Evolutionary conservation across 768 basidiomycete genomes (phyloP), one percentile per base, ranked within the genome.

Genomic region (Ramaria rubella): DNA sequence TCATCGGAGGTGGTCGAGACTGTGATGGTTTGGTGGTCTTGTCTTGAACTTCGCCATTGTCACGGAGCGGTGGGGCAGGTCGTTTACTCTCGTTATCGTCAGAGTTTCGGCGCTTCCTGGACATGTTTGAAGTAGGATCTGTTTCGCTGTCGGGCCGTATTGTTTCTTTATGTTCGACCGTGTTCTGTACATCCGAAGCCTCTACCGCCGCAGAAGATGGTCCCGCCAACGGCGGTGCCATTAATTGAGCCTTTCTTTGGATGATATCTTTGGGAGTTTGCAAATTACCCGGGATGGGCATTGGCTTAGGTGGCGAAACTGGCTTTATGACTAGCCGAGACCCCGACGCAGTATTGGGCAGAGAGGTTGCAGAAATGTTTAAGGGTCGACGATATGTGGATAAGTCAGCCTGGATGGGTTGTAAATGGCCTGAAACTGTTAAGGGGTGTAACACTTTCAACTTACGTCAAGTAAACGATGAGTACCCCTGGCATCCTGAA

Each of bases 401-500:
- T 26, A 24, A 4, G 40, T 58, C 57, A 24, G 57, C 57, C 57
- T 58, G 23, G 4, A 24, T 19, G 23, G 26, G 15, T 6, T 19
- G 11, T 49, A 17, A n/a, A 24, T 29, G 31, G 48, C 2, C 9
- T 30, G 23, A n/a, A n/a, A n/a, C n/a, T 30, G 5, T 9, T 4
- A 29, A 54, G 9, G 9, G 26, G 36, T 14, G n/a, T 17, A 24
- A 14, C n/a, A 54, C n/a, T n/a, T n/a, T 29, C 8, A 14, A 67
- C 77, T 65, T 64, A 93, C 93, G 60, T 86, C 80, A 8, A 83
- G 68, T 24, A 94, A 68, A 33, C 81, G 72, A 9, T 76, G 75
- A 53, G 92, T 78, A 12, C 77, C 71, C 55, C 83, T 75, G 6
- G 94, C 91, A 66, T 97, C 86, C 19, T 73, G 68, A 24, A 96